Evolutionary conservation across 2,329 filamentous ascomycete species (phyloP).

Genomic region (Aspergillus sp.): DNA sequence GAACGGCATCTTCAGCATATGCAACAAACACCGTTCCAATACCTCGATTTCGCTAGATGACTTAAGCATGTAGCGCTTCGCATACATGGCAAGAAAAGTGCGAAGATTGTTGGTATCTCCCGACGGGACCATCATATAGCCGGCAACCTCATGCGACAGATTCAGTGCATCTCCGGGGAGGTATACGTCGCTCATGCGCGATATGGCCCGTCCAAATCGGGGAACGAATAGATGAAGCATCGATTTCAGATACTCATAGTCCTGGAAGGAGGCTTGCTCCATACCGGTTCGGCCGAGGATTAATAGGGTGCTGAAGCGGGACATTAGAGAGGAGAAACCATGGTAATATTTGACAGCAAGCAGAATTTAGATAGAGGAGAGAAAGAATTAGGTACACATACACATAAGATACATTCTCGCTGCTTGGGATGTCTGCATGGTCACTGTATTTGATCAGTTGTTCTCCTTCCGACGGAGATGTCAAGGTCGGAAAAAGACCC

Average conservation of each 20-base stretch:
- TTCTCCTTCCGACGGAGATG: neutral
- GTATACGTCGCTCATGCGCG: neutral
- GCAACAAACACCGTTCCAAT: slow-evolving; percentile 10
- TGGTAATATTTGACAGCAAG: too few species aligned
- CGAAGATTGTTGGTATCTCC: neutral
- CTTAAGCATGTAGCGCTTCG: slow-evolving; percentile 6
- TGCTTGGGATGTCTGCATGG: neutral
- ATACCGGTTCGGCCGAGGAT: slow-evolving; percentile 8
- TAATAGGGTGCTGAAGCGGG: neutral
- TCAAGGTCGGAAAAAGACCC: neutral
- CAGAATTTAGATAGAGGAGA: too few species aligned
- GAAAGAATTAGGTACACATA: neutral
- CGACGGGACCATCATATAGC: neutral
- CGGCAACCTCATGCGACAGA: neutral
- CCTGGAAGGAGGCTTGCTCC: neutral
- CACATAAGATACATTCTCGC: neutral
- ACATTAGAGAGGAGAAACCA: neutral
- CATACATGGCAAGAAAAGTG: neutral
- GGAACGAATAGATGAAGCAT: slow-evolving; percentile 9
- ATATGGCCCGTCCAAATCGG: neutral
- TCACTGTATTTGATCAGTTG: too few species aligned
- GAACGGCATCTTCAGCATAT: slow-evolving; percentile 17
- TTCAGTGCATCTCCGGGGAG: slow-evolving; percentile 5
- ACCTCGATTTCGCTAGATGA: neutral
- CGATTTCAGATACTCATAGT: slow-evolving; percentile 3